Base-by-base conservation (phyloP, 2,329 filamentous ascomycete species). In the Talaromyces sp. region DNA sequence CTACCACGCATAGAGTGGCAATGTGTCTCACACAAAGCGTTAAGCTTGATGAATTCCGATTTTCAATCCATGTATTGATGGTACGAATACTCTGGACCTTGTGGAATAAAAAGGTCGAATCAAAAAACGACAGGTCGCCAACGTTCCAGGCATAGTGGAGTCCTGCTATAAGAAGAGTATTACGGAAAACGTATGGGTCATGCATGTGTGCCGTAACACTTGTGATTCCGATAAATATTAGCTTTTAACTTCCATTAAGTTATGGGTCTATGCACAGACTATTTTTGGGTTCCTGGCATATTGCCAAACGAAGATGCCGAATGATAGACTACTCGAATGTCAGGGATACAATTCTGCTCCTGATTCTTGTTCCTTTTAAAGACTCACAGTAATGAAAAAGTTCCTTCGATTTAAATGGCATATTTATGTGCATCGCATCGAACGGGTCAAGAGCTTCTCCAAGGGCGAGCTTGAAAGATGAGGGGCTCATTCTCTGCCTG, bases 101-200 rank as follows among this genome's bases (percentile, higher is more conserved):
- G 21, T 55, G 53, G 26, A 55, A 55, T n/a, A 55, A 38, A 43
- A 55, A 55, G 5, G 53, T 55, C 8, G 53, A 41, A 27, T 55
- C 53, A 27, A 55, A 55, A 55, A 21, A 43, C 32, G 29, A 27
- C 32, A 55, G 7, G 26, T 55, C 32, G n/a, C 53, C 53, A 43
- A 43, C n/a, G 53, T 55, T 55, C 53, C 53, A 55, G 53, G 53
- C 53, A 26, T 55, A 55, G n/a, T 55, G 53, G 32, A 55, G 53
- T 43, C 53, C 53, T 24, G 53, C 53, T 43, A 55, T 55, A 17
- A 55, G 53, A 55, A 55, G 53, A 14, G n/a, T 43, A 21, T 55
- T 43, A 19, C 53, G 53, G 21, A 55, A 27, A 43, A 43, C 53
- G 53, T 55, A 55, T 55, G 53, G 53, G 35, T 55, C 53, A 41